Evolutionary conservation across 345 rosid genomes (phyloP).

Genomic region (Theobroma cacao): DNA sequence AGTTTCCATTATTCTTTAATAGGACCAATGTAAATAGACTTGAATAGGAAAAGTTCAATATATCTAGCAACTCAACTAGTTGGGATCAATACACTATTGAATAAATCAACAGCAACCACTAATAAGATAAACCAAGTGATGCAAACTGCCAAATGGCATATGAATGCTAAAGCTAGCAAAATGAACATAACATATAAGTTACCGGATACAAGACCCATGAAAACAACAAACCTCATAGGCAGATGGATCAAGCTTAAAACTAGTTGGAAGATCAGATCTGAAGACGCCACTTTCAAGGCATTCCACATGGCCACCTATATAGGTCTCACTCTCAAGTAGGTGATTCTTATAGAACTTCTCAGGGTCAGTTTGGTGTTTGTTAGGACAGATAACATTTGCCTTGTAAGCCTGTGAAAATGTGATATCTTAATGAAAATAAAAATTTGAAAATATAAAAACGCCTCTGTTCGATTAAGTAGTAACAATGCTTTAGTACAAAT

Average conservation of each 20-base stretch:
- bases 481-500: slow-evolving; percentile 7
- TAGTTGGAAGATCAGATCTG: slow-evolving; percentile 91
- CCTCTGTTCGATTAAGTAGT: background rate
- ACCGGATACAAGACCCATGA: slow-evolving; percentile 6
- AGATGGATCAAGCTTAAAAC: slow-evolving; percentile 78
- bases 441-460: background rate
- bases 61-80: background rate
- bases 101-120: background rate
- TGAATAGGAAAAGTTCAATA: background rate
- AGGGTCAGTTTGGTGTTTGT: slow-evolving; percentile 87
- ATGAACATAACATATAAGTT: background rate
- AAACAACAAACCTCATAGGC: slow-evolving; percentile 67
- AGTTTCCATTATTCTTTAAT: background rate
- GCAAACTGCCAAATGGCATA: background rate
- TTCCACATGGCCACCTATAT: slow-evolving; percentile 97
- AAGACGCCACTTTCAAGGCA: slow-evolving; percentile 99
- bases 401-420: slow-evolving; percentile 61
- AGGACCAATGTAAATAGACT: background rate
- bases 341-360: slow-evolving; percentile 78
- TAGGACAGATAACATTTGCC: slow-evolving; percentile 96
- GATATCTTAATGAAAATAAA: background rate
- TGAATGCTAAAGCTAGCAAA: background rate
- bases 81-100: background rate
- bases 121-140: background rate
- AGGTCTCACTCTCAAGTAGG: slow-evolving; percentile 97